Base-by-base conservation (phyloP, 306 rosid genomes). In the Cicer pinnatifidum region DNA sequence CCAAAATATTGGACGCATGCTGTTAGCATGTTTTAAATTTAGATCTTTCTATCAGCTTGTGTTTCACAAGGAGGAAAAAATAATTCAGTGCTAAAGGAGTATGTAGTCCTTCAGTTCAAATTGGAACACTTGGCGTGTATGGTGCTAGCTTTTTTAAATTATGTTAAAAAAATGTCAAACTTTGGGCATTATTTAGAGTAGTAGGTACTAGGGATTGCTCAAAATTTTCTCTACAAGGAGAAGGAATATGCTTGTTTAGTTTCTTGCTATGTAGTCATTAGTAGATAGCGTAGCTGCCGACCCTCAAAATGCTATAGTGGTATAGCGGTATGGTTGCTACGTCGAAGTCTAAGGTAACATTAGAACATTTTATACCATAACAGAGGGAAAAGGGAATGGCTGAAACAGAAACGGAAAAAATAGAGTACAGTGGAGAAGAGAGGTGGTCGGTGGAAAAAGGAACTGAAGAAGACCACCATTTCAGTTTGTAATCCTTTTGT, bases 221-320 rank as follows among this genome's bases (percentile, higher is more conserved):
- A 43, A 43, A 19, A 65, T 45, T 64, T 8, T 0, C 48, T 39
- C 68, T 33, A 15, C 16, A 13, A 37, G 61, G 61, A 45, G 63
- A 54, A 40, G 62, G 64, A 46, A 35, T 19, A 13, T 65, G 40
- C 71, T 47, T 57, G 46, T 61, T 8, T 48, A 69, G 39, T 75
- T 62, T 37, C 80, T 68, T 53, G 50, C 35, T 3, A 28, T 28
- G 35, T 3, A 28, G 35, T 28, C 35, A 28, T 0, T 28, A 28
- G 35, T 4, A 28, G 35, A 28, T 28, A 28, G 35, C 5, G 5
- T 28, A 28, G 35, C 35, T 3, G 35, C 35, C 5, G 35, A 28
- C 35, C 35, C 35, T 28, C 35, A 3, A 28, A 28, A 3, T 5
- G 5, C 5, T 28, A 0, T 28, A 28, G 35, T 3, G 35, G 5